Evolutionary conservation across 192 early-diverging fungal genomes (phyloP).

Genomic region (Coemansia brasiliensis): DNA sequence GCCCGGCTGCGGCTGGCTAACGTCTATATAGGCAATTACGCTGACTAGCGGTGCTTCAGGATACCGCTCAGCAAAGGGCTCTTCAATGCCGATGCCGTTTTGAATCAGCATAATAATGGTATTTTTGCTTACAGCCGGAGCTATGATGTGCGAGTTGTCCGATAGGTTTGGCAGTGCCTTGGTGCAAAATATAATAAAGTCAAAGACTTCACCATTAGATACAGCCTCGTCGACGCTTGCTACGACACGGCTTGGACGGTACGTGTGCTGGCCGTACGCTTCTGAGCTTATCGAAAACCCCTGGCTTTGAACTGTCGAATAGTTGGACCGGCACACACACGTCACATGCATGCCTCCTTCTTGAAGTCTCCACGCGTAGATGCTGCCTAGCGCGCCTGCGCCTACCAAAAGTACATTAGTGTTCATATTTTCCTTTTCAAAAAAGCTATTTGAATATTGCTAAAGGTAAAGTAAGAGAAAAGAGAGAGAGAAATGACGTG

Average conservation of each 20-base stretch:
- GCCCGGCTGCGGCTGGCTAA: slow-evolving; percentile 58
- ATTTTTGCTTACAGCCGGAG: slow-evolving; percentile 50
- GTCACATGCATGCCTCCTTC: slow-evolving; percentile 53
- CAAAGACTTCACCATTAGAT: slow-evolving; percentile 48
- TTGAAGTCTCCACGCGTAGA: slow-evolving; percentile 67
- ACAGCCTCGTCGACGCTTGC: slow-evolving; percentile 50
- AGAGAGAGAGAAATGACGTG: background rate
- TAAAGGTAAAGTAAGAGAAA: background rate
- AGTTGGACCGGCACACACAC: slow-evolving; percentile 71
- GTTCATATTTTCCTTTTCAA: background rate
- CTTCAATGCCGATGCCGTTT: slow-evolving; percentile 72
- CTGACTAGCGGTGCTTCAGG: slow-evolving; percentile 64
- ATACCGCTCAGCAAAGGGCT: slow-evolving; percentile 58
- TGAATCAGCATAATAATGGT: slow-evolving; percentile 69
- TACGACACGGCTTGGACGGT: slow-evolving; percentile 58
- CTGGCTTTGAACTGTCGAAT: slow-evolving; percentile 50
- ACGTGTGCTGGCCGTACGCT: slow-evolving; percentile 59
- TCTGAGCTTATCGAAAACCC: slow-evolving; percentile 62
- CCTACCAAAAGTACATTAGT: slow-evolving; percentile 57
- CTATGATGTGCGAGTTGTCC: slow-evolving; percentile 61
- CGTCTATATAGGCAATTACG: slow-evolving; percentile 64
- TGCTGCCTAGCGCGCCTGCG: slow-evolving; percentile 68
- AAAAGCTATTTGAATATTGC: too few species aligned
- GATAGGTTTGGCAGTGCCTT: slow-evolving; percentile 67
- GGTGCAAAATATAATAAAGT: slow-evolving; percentile 64